Evolutionary conservation across 1,284 basidiomycete genomes (phyloP).

Genomic region (Schizophyllum amplum): DNA sequence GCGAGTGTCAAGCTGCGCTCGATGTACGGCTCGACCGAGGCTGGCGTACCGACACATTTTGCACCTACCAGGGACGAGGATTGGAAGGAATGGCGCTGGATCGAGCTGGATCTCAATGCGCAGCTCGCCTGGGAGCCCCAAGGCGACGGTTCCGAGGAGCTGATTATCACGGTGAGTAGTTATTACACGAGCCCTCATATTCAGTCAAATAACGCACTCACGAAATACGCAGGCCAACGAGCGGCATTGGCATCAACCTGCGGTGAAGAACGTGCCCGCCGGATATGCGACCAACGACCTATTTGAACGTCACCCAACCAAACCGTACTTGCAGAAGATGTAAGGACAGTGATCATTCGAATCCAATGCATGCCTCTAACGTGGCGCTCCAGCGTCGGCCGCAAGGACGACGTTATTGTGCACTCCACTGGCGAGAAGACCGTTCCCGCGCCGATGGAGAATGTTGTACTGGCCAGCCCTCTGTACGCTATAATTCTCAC

Average conservation of each 20-base stretch:
- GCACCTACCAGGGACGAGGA: constrained; percentile 2
- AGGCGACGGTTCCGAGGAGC: constrained; percentile 10
- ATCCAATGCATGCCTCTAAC: neutral
- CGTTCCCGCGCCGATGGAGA: constrained; percentile 29
- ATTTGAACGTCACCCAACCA: constrained; percentile 24
- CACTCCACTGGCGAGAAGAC: constrained; percentile 34
- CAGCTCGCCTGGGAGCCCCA: constrained; percentile 4
- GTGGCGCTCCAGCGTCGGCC: constrained; percentile 20
- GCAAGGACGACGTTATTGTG: constrained; percentile 30
- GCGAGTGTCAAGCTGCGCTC: constrained; percentile 6
- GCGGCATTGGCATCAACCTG: neutral
- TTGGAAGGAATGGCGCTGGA: constrained; percentile 4
- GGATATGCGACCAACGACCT: constrained; percentile 29
- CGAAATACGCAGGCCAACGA: neutral
- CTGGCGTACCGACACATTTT: constrained; percentile 1
- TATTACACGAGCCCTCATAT: neutral
- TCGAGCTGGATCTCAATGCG: neutral
- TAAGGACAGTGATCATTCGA: constrained; percentile 12
- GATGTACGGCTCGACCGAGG: constrained; percentile 6
- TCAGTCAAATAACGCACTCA: neutral
- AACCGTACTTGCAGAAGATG: constrained; percentile 29
- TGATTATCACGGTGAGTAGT: constrained; percentile 6
- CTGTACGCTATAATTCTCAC: constrained; percentile 15
- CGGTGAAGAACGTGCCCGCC: constrained; percentile 19
- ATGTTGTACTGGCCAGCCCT: constrained; percentile 23